Conservation (phyloP, 768 basidiomycete genomes). For the Solioccasus polychromus region DNA sequence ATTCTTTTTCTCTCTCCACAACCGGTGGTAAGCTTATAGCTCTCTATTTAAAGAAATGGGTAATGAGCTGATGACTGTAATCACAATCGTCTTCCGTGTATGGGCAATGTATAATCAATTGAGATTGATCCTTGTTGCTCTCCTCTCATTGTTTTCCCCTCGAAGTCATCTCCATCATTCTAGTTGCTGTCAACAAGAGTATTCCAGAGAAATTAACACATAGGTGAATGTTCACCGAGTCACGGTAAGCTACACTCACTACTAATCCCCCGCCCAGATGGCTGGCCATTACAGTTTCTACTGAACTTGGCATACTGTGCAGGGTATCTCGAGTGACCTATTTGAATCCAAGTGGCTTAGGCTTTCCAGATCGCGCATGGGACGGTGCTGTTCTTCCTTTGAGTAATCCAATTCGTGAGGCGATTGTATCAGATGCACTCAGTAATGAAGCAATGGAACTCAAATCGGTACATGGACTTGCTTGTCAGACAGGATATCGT, state of each 20-base stretch:
- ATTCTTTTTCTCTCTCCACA: no score
- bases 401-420: background rate
- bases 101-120: no score
- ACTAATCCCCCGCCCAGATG: background rate
- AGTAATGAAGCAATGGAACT: background rate
- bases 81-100: no score
- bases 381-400: background rate
- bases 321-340: no score
- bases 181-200: background rate
- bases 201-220: background rate
- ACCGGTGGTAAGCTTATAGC: no score
- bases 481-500: background rate
- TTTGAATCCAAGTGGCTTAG: background rate
- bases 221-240: background rate
- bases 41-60: no score
- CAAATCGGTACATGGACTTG: background rate
- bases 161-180: background rate
- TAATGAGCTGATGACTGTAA: no score
- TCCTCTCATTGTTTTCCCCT: background rate
- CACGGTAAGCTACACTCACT: background rate
- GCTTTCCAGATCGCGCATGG: background rate
- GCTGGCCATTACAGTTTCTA: background rate
- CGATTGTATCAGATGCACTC: background rate
- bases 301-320: background rate
- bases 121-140: background rate